These are phyloP conservation scores for Sarocladium brachiariae DNA, from an alignment of 2,329 filamentous ascomycete genomes.

Conservation along the genomic window DNA sequence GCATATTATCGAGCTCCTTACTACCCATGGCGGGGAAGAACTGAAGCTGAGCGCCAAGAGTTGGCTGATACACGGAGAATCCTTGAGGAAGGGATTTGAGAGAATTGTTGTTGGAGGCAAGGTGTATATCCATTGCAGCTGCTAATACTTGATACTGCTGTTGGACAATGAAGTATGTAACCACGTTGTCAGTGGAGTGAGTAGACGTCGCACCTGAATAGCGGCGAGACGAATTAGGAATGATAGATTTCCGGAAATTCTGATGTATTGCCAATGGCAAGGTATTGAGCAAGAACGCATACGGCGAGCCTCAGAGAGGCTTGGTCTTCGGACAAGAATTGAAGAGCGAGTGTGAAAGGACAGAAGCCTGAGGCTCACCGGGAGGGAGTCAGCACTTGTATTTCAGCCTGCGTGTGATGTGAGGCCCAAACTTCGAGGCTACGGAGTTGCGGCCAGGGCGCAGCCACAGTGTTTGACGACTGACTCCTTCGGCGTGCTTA, in stretches of 20 bases:
- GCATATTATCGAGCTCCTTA: conserved; percentile 52
- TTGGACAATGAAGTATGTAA: neutral
- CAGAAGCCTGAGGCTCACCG: conserved; percentile 25
- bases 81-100: conserved; percentile 30
- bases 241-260: no score
- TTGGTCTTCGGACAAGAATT: conserved; percentile 11
- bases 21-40: conserved; percentile 60
- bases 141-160: neutral
- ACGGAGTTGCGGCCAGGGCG: conserved; percentile 18
- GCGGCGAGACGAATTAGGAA: conserved; percentile 4
- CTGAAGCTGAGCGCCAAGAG: conserved; percentile 50
- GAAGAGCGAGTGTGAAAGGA: conserved; percentile 14
- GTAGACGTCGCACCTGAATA: neutral
- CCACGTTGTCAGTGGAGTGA: neutral
- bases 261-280: no score
- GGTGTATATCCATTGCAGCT: conserved; percentile 4
- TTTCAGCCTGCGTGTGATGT: conserved; percentile 27
- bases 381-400: conserved; percentile 27
- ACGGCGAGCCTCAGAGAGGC: conserved; percentile 9
- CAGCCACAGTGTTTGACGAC: conserved; percentile 17
- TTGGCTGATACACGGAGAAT: conserved; percentile 55
- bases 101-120: neutral
- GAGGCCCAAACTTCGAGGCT: conserved; percentile 7
- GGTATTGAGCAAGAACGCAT: no score
- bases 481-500: conserved; percentile 39